Evolutionary conservation across 176 grass and related monocot species (phyloP).

Genomic region (Oryza nivara): DNA sequence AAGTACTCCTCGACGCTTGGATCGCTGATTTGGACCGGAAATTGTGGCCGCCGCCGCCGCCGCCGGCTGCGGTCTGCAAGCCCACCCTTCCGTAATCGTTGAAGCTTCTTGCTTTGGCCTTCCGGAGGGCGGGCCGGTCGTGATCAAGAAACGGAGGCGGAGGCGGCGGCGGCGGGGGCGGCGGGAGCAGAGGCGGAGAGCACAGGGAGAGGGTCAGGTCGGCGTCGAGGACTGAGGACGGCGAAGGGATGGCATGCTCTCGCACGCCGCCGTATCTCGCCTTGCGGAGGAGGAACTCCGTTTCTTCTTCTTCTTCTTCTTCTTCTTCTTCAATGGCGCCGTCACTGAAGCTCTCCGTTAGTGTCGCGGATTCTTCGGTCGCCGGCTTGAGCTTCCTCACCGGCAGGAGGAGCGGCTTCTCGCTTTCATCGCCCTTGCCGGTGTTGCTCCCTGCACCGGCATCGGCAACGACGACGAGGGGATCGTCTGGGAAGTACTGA

Average conservation of each 20-base stretch:
- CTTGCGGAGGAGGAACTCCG: slow-evolving; percentile 5
- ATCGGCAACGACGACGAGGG: slow-evolving; percentile 55
- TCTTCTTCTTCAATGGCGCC: slow-evolving; percentile 2
- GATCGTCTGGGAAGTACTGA: slow-evolving; percentile 45
- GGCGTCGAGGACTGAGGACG: slow-evolving; percentile 54
- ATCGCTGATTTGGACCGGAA: slow-evolving; percentile 40
- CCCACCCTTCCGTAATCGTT: slow-evolving; percentile 1
- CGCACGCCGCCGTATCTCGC: slow-evolving; percentile 28
- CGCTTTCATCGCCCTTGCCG: background rate
- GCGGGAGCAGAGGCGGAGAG: slow-evolving; percentile 26
- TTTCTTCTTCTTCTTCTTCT: slow-evolving; percentile 13
- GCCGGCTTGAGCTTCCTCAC: slow-evolving; percentile 57
- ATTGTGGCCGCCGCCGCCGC: background rate
- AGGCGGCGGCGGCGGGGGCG: slow-evolving; percentile 6
- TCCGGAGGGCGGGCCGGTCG: background rate
- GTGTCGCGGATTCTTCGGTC: background rate
- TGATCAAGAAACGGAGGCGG: slow-evolving; percentile 4
- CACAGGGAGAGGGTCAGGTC: slow-evolving; percentile 39
- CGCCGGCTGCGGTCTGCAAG: background rate
- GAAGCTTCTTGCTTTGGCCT: slow-evolving; percentile 49
- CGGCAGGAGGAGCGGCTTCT: slow-evolving; percentile 57
- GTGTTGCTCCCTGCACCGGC: background rate
- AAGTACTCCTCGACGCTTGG: slow-evolving; percentile 13
- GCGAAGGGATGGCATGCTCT: slow-evolving; percentile 46
- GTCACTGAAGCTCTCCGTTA: background rate